Evolutionary conservation across 1,139 yeast species (phyloP).

Genomic region (Yamadazyma pseudoaaseri): DNA sequence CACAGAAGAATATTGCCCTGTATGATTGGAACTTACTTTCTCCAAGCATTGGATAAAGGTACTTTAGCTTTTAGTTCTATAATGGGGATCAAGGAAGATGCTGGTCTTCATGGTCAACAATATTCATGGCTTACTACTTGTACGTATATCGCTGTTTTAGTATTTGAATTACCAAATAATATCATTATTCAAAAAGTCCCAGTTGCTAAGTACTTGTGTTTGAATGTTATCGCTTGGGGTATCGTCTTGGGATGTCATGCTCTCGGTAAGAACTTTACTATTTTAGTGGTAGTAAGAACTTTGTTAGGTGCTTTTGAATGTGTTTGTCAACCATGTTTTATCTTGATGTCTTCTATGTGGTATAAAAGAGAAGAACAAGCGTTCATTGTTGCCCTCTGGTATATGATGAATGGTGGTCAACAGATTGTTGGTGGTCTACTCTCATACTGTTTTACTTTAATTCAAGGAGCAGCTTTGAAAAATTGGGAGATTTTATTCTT

Average conservation of each 20-base stretch:
- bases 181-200: constrained; percentile 37
- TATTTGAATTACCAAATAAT: constrained; percentile 46
- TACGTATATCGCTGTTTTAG: constrained; percentile 44
- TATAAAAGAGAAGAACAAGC: constrained; percentile 39
- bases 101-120: constrained; percentile 28
- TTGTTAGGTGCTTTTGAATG: constrained; percentile 42
- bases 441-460: constrained; percentile 41
- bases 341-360: constrained; percentile 41
- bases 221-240: constrained; percentile 42
- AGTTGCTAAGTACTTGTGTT: constrained; percentile 34
- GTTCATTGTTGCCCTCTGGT: constrained; percentile 37
- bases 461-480: constrained; percentile 21
- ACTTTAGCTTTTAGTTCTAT: constrained; percentile 47
- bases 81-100: constrained; percentile 45
- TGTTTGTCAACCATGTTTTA: constrained; percentile 45
- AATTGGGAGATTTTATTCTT: constrained; percentile 42
- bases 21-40: constrained; percentile 39
- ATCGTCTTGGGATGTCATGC: constrained; percentile 36
- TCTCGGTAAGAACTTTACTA: constrained; percentile 37
- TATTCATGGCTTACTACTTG: constrained; percentile 43
- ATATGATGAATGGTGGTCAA: constrained; percentile 39
- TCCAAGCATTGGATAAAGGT: constrained; percentile 48
- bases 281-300: constrained; percentile 40
- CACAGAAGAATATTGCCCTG: constrained; percentile 29
- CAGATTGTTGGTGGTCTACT: constrained; percentile 43